phyloP scores from a whole-genome alignment of 306 rosid species.

The Rosa multiflora region DNA sequence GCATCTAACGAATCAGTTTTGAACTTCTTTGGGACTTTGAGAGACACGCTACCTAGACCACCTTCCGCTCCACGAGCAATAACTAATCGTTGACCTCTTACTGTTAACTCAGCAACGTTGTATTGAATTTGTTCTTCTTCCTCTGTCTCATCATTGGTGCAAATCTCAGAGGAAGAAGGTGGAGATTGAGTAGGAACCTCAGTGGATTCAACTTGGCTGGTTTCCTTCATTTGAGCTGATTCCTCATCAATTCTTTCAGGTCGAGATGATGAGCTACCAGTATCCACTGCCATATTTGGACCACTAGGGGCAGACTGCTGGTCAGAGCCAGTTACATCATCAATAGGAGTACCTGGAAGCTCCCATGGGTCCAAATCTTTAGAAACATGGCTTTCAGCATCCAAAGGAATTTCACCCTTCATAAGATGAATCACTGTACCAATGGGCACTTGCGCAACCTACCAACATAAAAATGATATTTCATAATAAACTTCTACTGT shows the following conservation, averaged over 20 bases:
- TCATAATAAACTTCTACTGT: conserved; percentile 25
- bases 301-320: conserved; percentile 24
- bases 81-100: conserved; percentile 62
- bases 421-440: conserved; percentile 89
- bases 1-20: conserved; percentile 14
- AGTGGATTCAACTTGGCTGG: conserved; percentile 16
- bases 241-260: conserved; percentile 27
- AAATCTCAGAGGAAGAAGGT: conserved; percentile 31
- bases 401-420: conserved; percentile 60
- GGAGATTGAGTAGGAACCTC: conserved; percentile 34
- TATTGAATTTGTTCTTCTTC: conserved; percentile 49
- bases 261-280: conserved; percentile 25
- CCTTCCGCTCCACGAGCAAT: conserved; percentile 84
- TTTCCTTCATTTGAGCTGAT: conserved; percentile 29
- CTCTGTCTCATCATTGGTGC: conserved; percentile 28
- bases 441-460: conserved; percentile 76
- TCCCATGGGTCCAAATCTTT: conserved; percentile 83
- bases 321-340: conserved; percentile 32
- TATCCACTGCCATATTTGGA: conserved; percentile 28
- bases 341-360: conserved; percentile 69
- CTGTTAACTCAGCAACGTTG: conserved; percentile 76
- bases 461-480: conserved; percentile 21
- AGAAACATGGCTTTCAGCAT: conserved; percentile 36
- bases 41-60: conserved; percentile 60
- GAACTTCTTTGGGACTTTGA: conserved; percentile 48